phyloP scores from a whole-genome alignment of 2,329 filamentous ascomycete species.

The Fusarium proliferatum region DNA sequence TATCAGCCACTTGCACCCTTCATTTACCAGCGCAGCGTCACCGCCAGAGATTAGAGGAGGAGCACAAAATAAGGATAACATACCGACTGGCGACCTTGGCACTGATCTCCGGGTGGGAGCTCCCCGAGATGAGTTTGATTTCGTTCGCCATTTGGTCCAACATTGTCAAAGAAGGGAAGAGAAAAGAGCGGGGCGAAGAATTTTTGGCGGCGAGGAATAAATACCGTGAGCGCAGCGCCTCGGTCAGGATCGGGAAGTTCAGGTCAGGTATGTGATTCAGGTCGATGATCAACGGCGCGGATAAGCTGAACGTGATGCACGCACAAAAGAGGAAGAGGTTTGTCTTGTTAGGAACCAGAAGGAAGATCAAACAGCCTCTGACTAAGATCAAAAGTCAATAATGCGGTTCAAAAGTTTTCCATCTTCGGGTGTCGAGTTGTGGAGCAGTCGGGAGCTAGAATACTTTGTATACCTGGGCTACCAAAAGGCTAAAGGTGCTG shows the following conservation, averaged over 20 bases:
- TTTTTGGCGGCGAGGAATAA: conserved; percentile 45
- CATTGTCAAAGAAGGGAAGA: conserved; percentile 47
- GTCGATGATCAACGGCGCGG: conserved; percentile 26
- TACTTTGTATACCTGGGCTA: not conserved
- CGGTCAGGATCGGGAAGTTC: conserved; percentile 18
- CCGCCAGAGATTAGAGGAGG: not conserved
- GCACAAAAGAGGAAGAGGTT: not conserved
- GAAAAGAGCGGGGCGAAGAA: conserved; percentile 43
- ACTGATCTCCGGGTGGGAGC: conserved; percentile 61
- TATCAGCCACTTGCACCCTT: conserved; percentile 39
- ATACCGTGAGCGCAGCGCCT: conserved; percentile 30
- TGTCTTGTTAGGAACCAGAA: not conserved
- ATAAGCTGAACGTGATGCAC: not conserved
- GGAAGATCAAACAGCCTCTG: conserved; percentile 8
- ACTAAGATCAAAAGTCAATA: conserved; percentile 34
- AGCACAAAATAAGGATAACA: conserved; percentile 32
- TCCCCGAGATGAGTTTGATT: conserved; percentile 64
- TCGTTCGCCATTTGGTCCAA: conserved; percentile 63
- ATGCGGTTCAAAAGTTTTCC: conserved; percentile 43
- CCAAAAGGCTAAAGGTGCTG: conserved; percentile 1
- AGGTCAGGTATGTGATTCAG: conserved; percentile 37
- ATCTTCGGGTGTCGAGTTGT: conserved; percentile 39
- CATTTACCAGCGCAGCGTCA: conserved; percentile 3
- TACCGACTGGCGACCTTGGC: conserved; percentile 59
- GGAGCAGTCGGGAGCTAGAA: conserved; percentile 33